Conservation (phyloP, 306 rosid genomes). For the Dicorynia guianensis region DNA sequence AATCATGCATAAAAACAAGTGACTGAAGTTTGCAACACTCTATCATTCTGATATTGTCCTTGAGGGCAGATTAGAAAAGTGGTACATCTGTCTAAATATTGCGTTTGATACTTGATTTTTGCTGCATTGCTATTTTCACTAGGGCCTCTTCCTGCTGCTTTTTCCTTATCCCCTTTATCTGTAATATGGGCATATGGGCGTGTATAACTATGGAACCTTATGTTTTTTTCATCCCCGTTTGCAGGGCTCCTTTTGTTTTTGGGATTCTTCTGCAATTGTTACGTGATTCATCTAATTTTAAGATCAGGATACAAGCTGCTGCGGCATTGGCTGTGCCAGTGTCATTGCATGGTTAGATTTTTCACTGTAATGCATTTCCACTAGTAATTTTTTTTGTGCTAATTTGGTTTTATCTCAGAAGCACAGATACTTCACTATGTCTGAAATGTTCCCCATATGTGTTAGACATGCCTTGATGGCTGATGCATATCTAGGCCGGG, state of each 20-base stretch:
- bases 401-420: slow-evolving; percentile 11
- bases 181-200: neutral
- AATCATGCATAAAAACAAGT: neutral
- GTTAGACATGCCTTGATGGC: neutral
- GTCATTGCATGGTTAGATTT: slow-evolving; percentile 65
- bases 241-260: slow-evolving; percentile 84
- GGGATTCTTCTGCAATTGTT: slow-evolving; percentile 84
- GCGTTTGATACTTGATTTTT: neutral
- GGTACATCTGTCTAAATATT: slow-evolving; percentile 1
- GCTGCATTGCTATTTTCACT: neutral
- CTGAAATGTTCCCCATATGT: neutral
- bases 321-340: slow-evolving; percentile 91
- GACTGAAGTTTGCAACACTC: neutral
- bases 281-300: slow-evolving; percentile 85
- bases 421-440: neutral
- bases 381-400: neutral
- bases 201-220: slow-evolving; percentile 10
- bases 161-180: neutral
- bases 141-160: neutral
- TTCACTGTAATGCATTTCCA: slow-evolving; percentile 28
- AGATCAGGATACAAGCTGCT: slow-evolving; percentile 97
- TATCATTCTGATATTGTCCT: neutral
- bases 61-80: neutral
- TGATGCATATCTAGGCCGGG: neutral
- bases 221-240: slow-evolving; percentile 13